These are phyloP conservation scores for Tricholoma hemisulphureum DNA, from an alignment of 768 basidiomycete genomes.

Conservation along the genomic window DNA sequence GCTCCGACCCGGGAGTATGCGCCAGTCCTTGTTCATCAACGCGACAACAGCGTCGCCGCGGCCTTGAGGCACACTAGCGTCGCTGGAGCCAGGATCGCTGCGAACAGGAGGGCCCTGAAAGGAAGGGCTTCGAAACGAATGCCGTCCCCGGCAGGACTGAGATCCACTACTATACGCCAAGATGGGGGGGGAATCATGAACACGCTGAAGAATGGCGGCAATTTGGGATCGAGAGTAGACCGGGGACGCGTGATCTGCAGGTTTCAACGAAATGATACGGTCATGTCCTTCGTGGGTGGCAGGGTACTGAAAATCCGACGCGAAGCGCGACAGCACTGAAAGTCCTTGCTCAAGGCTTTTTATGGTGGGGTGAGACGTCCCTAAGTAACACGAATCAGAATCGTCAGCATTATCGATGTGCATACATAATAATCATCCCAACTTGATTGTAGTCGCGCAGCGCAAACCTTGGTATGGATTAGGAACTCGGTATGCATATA, in stretches of 20 bases:
- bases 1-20: background rate
- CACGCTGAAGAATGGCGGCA: slow-evolving; percentile 47
- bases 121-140: slow-evolving; percentile 19
- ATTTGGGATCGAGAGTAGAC: slow-evolving; percentile 54
- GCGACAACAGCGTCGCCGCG: slow-evolving; percentile 8
- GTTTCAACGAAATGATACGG: slow-evolving; percentile 48
- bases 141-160: slow-evolving; percentile 19
- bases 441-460: slow-evolving; percentile 58
- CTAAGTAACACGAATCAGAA: slow-evolving; percentile 38
- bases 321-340: slow-evolving; percentile 63
- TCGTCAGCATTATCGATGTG: slow-evolving; percentile 11
- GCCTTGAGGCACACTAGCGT: slow-evolving; percentile 14
- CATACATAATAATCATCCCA: slow-evolving; percentile 27
- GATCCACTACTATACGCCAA: slow-evolving; percentile 13
- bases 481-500: slow-evolving; percentile 11
- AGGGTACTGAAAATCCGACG: slow-evolving; percentile 58
- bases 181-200: slow-evolving; percentile 45
- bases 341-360: slow-evolving; percentile 55
- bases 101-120: slow-evolving; percentile 23
- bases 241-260: slow-evolving; percentile 39
- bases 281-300: slow-evolving; percentile 62
- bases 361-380: slow-evolving; percentile 76
- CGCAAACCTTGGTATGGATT: slow-evolving; percentile 51
- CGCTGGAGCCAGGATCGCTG: slow-evolving; percentile 18
- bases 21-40: slow-evolving; percentile 7